Evolutionary conservation across 1,284 basidiomycete genomes (phyloP), one percentile per base, ranked within the genome.

Genomic region (Phellopilus nigrolimitatus): DNA sequence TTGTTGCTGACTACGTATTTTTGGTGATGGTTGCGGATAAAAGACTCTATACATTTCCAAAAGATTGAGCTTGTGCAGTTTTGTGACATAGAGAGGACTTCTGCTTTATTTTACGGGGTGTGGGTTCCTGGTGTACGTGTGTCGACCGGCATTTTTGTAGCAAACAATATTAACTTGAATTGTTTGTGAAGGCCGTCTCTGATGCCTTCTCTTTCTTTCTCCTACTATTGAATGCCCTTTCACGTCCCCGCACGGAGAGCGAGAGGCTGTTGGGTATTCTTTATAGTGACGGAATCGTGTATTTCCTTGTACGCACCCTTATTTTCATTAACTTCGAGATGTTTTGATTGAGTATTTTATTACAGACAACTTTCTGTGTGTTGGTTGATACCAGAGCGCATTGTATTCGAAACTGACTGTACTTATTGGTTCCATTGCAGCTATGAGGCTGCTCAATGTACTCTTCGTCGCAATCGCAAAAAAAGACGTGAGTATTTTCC

Each of bases 51-150:
- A n/a, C n/a, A 33, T 7, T n/a, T n/a, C n/a, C n/a, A n/a, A n/a
- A n/a, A n/a, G n/a, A n/a, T n/a, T n/a, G n/a, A n/a, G n/a, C n/a
- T n/a, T n/a, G n/a, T n/a, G n/a, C n/a, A n/a, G n/a, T n/a, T n/a
- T n/a, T n/a, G n/a, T n/a, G n/a, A n/a, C n/a, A n/a, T n/a, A n/a
- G n/a, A n/a, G n/a, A n/a, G n/a, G n/a, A n/a, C n/a, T n/a, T n/a
- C n/a, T n/a, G n/a, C n/a, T n/a, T n/a, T n/a, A n/a, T n/a, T n/a
- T n/a, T n/a, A n/a, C n/a, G 40, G 40, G 5, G 40, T 25, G 2
- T 42, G 40, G 40, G 25, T 42, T 22, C 40, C 40, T n/a, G 21
- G 19, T 25, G 40, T 42, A 25, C 13, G 40, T 42, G n/a, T n/a
- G n/a, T n/a, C n/a, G n/a, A n/a, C n/a, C n/a, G n/a, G n/a, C n/a